phyloP scores from a whole-genome alignment of 345 rosid species.

The Eucalyptus curtisii region DNA sequence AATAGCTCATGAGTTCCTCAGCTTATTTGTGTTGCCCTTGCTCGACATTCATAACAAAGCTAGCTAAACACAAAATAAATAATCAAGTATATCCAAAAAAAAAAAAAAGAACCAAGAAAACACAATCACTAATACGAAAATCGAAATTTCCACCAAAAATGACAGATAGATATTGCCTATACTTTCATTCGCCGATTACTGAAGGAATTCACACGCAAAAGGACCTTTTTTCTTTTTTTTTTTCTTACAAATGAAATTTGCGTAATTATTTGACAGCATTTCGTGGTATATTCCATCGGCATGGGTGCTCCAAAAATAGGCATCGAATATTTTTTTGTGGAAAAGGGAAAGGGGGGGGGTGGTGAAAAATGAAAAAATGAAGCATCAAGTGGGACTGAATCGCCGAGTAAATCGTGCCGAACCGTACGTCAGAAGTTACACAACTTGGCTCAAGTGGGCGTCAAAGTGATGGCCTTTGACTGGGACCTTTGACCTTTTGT shows the following conservation, averaged over 20 bases:
- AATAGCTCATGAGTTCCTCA: neutral
- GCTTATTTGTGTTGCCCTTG: neutral
- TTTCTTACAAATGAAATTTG: neutral
- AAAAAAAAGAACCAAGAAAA: neutral
- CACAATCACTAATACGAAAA: neutral
- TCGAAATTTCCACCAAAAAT: neutral
- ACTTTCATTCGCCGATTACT: fast-evolving
- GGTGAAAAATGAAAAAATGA: neutral
- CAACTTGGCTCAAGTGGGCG: neutral
- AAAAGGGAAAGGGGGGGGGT: no score
- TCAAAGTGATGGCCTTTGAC: neutral
- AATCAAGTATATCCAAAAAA: neutral
- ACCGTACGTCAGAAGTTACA: neutral
- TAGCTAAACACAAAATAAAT: neutral
- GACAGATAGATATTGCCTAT: neutral
- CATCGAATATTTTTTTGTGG: no score
- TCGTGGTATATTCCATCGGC: neutral
- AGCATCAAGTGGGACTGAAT: neutral
- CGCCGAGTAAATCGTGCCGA: neutral
- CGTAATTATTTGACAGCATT: neutral
- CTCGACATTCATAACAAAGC: neutral
- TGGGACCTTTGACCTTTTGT: neutral
- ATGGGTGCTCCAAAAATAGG: no score
- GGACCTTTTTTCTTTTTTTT: neutral
- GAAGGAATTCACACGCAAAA: neutral